Base-by-base conservation (phyloP, 306 rosid species). In the Leucaena leucocephala region DNA sequence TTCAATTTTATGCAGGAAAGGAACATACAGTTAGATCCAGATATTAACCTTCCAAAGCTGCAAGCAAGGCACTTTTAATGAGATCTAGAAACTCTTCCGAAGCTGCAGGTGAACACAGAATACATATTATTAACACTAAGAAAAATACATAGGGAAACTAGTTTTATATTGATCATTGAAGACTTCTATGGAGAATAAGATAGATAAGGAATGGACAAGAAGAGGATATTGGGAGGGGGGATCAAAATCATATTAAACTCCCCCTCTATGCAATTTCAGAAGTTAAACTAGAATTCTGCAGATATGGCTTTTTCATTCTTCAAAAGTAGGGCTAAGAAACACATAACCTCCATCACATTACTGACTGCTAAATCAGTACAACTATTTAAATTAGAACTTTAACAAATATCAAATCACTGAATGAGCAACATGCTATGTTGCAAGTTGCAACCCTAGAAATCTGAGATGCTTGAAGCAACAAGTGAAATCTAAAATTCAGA, bases 61-160 rank as follows among this genome's bases (percentile, higher is more conserved):
- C 98, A 86, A 95, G 88, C 88, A 92, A 86, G 46, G 97, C 94
- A 75, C 98, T 95, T 88, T 95, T 95, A 49, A 89, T 86, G 72
- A 92, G 98, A 80, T 95, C 98, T 85, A 95, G 79, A 85, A 95
- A 95, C 79, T 95, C 98, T 79, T 95, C 98, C 2, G 98, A 95
- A 78, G 98, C 98, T 95, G 97, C 90, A 88, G 59, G 65, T 52
- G 44, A 81, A 85, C 82, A 74, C 40, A 65, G 33, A 66, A 40
- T 48, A 40, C 55, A 66, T 78, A 80, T 27, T 80, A 77, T 17
- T 68, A 74, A 68, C 78, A 71, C 10, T 59, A 21, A 48, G 61
- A 15, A 54, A 74, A 73, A 64, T 7, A 40, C 34, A 7, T 38
- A 65, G 55, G 14, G 14, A 27, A 72, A 21, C 43, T 79, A 65